These are phyloP conservation scores for Neofusicoccum umdonicola DNA, from an alignment of 2,329 filamentous ascomycete genomes.

Conservation along the genomic window DNA sequence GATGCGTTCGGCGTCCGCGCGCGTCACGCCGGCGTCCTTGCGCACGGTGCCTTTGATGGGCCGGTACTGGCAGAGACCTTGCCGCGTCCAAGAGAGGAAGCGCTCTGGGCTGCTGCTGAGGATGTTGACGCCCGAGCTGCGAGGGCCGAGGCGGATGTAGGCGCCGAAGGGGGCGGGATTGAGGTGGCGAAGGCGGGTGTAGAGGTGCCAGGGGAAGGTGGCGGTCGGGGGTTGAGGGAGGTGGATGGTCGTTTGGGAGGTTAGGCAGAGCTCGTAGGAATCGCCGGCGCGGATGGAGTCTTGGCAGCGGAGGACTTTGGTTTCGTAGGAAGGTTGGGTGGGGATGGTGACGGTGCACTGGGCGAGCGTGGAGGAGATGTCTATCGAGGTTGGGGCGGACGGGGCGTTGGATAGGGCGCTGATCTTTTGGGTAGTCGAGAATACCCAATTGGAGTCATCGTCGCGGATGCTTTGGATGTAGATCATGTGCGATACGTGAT, in stretches of 20 bases:
- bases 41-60: constrained; percentile 97
- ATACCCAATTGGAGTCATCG: constrained; percentile 48
- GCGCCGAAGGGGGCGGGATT: constrained; percentile 86
- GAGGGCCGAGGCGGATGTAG: constrained; percentile 65
- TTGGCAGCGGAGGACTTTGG: constrained; percentile 54
- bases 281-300: constrained; percentile 71
- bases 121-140: constrained; percentile 55
- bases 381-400: background rate
- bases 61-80: constrained; percentile 70
- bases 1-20: constrained; percentile 68
- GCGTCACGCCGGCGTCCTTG: constrained; percentile 66
- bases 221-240: constrained; percentile 31
- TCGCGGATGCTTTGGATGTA: constrained; percentile 67
- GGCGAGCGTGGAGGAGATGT: background rate
- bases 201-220: constrained; percentile 62
- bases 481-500: constrained; percentile 62
- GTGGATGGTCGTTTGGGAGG: constrained; percentile 67
- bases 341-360: background rate
- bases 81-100: constrained; percentile 69
- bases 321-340: background rate
- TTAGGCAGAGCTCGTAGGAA: constrained; percentile 84
- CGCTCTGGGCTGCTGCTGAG: constrained; percentile 85
- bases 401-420: background rate
- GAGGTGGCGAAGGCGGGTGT: constrained; percentile 64
- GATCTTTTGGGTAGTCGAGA: constrained; percentile 23